Percentiles rank a stretch among this genome's conserved stretches.
Evolutionary conservation across 78 protist genomes (phyloP).

Genomic region (Speleostelium caveatum): DNA sequence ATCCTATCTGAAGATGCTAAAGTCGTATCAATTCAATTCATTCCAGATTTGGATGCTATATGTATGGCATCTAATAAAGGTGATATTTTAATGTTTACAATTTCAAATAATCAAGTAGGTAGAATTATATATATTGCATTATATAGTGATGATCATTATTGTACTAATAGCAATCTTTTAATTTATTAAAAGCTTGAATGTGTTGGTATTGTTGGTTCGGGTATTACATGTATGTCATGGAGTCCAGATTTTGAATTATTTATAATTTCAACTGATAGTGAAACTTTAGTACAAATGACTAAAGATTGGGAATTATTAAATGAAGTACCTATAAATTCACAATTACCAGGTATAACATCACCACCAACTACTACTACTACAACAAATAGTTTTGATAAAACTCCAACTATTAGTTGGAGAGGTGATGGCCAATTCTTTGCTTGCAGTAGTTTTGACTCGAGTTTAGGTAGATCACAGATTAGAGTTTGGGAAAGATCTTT

Average conservation of each 20-base stretch:
- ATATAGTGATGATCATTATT: no score
- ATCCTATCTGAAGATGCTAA: constrained; percentile 29
- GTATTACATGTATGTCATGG: constrained; percentile 82
- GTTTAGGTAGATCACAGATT: not conserved
- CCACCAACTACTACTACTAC: not conserved
- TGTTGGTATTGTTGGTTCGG: constrained; percentile 79
- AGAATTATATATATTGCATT: not conserved
- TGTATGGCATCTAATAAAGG: constrained; percentile 75
- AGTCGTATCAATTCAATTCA: constrained; percentile 52
- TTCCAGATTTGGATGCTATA: constrained; percentile 82
- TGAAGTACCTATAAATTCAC: constrained; percentile 56
- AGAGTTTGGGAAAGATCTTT: constrained; percentile 76
- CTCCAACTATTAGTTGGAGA: constrained; percentile 74
- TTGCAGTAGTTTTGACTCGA: constrained; percentile 25
- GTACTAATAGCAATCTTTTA: not conserved
- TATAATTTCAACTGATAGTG: constrained; percentile 55
- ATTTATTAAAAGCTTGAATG: constrained; percentile 71
- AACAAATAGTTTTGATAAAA: not conserved
- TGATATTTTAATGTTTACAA: constrained; percentile 71
- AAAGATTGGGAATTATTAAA: constrained; percentile 83
- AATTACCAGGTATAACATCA: constrained; percentile 41
- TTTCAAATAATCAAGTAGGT: constrained; percentile 46
- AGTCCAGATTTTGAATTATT: constrained; percentile 79
- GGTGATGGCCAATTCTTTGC: constrained; percentile 83
- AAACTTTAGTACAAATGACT: constrained; percentile 74